phyloP scores from a whole-genome alignment of 2,329 filamentous ascomycete species.

The Ceratocystis colombiana region DNA sequence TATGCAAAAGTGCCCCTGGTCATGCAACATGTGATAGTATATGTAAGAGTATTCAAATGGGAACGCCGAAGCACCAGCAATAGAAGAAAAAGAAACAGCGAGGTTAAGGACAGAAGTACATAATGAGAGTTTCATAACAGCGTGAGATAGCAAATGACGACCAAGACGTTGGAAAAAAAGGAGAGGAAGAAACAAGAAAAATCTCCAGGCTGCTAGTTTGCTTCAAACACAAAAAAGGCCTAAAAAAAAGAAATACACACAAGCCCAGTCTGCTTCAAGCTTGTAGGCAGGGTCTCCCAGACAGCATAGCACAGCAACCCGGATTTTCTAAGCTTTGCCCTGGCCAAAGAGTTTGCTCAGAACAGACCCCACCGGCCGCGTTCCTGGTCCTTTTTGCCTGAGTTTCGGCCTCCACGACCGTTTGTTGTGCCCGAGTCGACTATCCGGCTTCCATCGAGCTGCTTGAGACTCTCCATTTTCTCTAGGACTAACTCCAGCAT shows the following conservation, averaged over 20 bases:
- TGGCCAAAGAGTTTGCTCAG: slow-evolving; percentile 28
- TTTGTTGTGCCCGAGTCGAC: slow-evolving; percentile 2
- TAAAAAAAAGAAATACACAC: not conserved
- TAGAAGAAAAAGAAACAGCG: not conserved
- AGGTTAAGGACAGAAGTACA: not conserved
- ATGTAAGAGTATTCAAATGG: slow-evolving; percentile 9
- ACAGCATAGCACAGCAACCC: not conserved
- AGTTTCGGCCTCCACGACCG: slow-evolving; percentile 23
- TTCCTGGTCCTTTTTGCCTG: slow-evolving; percentile 32
- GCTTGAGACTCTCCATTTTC: slow-evolving; percentile 86
- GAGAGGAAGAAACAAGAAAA: not conserved
- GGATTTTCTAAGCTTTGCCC: not conserved
- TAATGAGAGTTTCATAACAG: slow-evolving; percentile 14
- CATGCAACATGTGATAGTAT: slow-evolving; percentile 3
- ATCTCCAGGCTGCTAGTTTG: not conserved
- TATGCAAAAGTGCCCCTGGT: not conserved
- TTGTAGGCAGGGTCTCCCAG: not conserved
- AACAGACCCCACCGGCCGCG: slow-evolving; percentile 44
- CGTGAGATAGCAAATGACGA: not conserved
- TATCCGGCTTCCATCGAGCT: slow-evolving; percentile 56
- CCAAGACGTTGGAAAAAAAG: not conserved
- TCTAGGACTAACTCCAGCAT: slow-evolving; percentile 83
- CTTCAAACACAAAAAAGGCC: not conserved
- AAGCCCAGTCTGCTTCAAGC: not conserved
- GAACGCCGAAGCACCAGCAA: slow-evolving; percentile 11